A percentile compares a stretch with the other conserved stretches of the same genome.
Evolutionary conservation across 208 protist genomes (phyloP).

Genomic region (Trypanosoma avium): DNA sequence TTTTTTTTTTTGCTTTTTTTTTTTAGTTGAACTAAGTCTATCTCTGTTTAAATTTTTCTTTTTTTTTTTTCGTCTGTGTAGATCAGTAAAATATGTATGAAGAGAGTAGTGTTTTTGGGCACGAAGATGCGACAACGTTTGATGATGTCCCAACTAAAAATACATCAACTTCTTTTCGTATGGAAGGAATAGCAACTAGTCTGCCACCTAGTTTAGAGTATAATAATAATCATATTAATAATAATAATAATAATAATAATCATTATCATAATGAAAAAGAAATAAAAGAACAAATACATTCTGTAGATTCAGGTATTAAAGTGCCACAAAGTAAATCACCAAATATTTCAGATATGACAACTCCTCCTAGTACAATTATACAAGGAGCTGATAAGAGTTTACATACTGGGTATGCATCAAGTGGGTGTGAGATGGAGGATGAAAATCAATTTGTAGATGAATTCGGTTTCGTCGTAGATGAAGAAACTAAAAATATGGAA

Average conservation of each 20-base stretch:
- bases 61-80: constrained; percentile 4
- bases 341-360: too few species aligned
- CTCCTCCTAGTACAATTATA: too few species aligned
- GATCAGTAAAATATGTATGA: constrained; percentile 11
- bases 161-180: constrained; percentile 10
- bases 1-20: constrained; percentile 5
- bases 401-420: too few species aligned
- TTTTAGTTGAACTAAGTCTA: constrained; percentile 2
- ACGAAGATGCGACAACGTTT: constrained; percentile 12
- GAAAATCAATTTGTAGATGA: constrained; percentile 85
- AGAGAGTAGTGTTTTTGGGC: constrained; percentile 26
- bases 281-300: too few species aligned
- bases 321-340: too few species aligned
- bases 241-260: too few species aligned
- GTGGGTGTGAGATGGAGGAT: constrained; percentile 37
- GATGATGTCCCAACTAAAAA: constrained; percentile 21
- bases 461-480: constrained; percentile 89
- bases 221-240: too few species aligned
- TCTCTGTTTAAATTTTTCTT: constrained; percentile 2
- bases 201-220: constrained; percentile 1
- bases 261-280: too few species aligned
- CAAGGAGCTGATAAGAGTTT: too few species aligned
- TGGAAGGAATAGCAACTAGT: background rate
- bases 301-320: too few species aligned
- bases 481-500: constrained; percentile 55